Percentiles rank a stretch among this genome's conserved stretches.
These are phyloP conservation scores for Hygrocybe coccinea DNA, from an alignment of 768 basidiomycete species.

Conservation along the genomic window DNA sequence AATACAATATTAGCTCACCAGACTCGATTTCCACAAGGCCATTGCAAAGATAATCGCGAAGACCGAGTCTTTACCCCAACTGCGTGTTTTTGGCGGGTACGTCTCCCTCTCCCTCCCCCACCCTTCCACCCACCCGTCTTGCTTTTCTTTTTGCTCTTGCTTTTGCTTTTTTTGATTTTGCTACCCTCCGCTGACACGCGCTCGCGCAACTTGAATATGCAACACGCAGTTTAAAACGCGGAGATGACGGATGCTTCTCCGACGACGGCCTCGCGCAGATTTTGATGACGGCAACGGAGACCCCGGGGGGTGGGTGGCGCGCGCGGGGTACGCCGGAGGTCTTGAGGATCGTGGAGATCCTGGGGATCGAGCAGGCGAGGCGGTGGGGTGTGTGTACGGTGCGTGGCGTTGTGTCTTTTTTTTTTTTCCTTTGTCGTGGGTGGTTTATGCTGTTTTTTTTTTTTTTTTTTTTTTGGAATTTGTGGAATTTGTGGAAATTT, in stretches of 20 bases:
- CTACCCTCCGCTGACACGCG: too few species aligned
- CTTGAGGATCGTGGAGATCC: constrained; percentile 49
- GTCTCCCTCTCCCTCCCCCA: too few species aligned
- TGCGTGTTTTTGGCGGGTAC: constrained; percentile 48
- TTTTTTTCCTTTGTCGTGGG: neutral
- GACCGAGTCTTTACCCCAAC: constrained; percentile 21
- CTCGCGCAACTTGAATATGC: too few species aligned
- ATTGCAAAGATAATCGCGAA: constrained; percentile 16
- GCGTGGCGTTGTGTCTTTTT: constrained; percentile 5
- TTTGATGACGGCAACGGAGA: constrained; percentile 43
- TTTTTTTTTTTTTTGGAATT: neutral
- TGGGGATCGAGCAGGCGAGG: constrained; percentile 52
- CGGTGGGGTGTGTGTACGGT: constrained; percentile 50
- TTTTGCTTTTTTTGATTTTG: neutral
- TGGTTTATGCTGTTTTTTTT: neutral
- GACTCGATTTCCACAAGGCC: constrained; percentile 19
- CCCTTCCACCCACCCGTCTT: too few species aligned
- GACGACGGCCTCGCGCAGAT: constrained; percentile 49
- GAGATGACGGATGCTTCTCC: constrained; percentile 43
- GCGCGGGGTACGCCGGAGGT: constrained; percentile 45
- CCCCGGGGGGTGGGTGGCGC: constrained; percentile 43
- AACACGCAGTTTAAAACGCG: constrained; percentile 40
- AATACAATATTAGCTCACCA: constrained; percentile 15
- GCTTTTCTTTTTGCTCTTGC: too few species aligned
- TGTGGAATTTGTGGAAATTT: too few species aligned